phyloP scores from a whole-genome alignment of 192 early-diverging fungal species.

The Anaeromyces robustus region DNA sequence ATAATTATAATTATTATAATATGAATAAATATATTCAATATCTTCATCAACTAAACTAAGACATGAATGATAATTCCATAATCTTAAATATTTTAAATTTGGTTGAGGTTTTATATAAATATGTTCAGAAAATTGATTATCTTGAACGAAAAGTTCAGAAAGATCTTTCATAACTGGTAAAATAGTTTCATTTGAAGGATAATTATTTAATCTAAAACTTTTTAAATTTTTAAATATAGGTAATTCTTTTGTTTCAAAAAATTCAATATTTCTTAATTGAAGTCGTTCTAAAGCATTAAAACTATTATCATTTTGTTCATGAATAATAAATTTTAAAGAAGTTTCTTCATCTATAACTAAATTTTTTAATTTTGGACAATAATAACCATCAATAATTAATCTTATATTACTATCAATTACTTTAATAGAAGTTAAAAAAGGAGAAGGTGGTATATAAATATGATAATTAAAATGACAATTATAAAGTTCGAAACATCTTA shows the following conservation, averaged over 20 bases:
- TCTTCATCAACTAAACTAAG: neutral
- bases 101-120: neutral
- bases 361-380: neutral
- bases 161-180: neutral
- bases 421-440: neutral
- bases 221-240: neutral
- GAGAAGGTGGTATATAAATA: neutral
- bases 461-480: neutral
- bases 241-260: neutral
- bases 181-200: neutral
- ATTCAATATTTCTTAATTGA: neutral
- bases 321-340: neutral
- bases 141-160: neutral
- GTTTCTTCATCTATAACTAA: neutral
- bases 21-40: neutral
- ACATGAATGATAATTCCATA: neutral
- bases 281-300: neutral
- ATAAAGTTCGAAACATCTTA: neutral
- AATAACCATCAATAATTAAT: neutral
- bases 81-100: neutral
- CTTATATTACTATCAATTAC: neutral
- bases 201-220: neutral
- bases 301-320: neutral
- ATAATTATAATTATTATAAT: neutral
- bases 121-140: neutral